A percentile compares a stretch with the other conserved stretches of the same genome.
These are phyloP conservation scores for Vigna nakashimae DNA, from an alignment of 306 rosid species.

Conservation along the genomic window DNA sequence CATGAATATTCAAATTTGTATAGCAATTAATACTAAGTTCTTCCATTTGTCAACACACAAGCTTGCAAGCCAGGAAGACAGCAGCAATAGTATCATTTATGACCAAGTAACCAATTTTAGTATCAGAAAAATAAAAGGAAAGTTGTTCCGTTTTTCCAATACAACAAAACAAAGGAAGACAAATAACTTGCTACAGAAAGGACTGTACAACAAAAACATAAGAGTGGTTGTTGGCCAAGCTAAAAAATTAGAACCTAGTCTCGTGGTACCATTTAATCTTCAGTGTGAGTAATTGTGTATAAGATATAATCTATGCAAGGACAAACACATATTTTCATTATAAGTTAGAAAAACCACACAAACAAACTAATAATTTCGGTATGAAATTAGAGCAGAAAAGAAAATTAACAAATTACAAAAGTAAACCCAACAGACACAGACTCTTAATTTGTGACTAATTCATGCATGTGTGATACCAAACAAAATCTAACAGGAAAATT, in stretches of 20 bases:
- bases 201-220: slow-evolving; percentile 6
- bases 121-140: slow-evolving; percentile 1
- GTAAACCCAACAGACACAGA: slow-evolving; percentile 24
- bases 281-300: background rate
- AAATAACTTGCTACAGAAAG: background rate
- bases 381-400: slow-evolving; percentile 24
- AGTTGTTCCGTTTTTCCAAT: slow-evolving; percentile 1
- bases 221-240: background rate
- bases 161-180: slow-evolving; percentile 7
- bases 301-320: slow-evolving; percentile 15
- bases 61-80: background rate
- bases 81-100: background rate
- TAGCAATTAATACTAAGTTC: slow-evolving; percentile 4
- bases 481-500: slow-evolving; percentile 20
- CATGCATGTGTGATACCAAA: slow-evolving; percentile 13
- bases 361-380: slow-evolving; percentile 10
- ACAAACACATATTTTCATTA: background rate
- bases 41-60: slow-evolving; percentile 9
- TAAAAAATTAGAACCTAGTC: slow-evolving; percentile 9
- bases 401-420: slow-evolving; percentile 21
- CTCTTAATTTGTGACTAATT: slow-evolving; percentile 22
- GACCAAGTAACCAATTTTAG: slow-evolving; percentile 14
- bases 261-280: background rate
- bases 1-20: background rate
- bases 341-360: background rate